Evolutionary conservation across 1,139 yeast species (phyloP), one percentile per base, ranked within the genome.

Genomic region (Suhomyces bribrorum): DNA sequence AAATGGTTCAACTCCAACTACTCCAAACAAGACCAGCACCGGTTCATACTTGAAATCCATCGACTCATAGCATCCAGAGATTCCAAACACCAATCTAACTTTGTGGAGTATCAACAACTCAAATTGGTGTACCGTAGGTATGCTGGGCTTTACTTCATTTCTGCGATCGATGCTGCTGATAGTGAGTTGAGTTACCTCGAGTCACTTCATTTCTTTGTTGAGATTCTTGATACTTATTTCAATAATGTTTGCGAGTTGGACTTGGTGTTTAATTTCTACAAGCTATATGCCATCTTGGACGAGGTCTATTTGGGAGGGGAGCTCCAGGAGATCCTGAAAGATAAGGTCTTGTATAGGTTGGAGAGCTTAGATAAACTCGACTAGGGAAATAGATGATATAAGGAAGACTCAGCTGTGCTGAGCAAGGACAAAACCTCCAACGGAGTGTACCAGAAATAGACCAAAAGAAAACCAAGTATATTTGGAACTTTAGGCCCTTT

Each of bases 181-280:
- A 83, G 83, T 54, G 97, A 90, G 56, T 73, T 92, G 46, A 79
- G 83, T 40, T 86, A 85, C 56, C 68, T 92, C 40, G 96, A 92
- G 48, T 81, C 88, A 23, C 79, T 92, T 25, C 98, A 92, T 57
- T 69, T 90, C 40, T 79, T 92, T 49, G 97, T 92, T 17, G 97
- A 92, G 61, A 79, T 89, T 8, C 66, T 92, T 44, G 98, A 92
- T 58, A 73, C 82, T 5, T 88, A 85, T 59, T 92, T 92, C 55
- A 72, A 78, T 47, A 89, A 84, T 54, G 98, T 92, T n/a, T 90
- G 97, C 64, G 98, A 92, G 63, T 73, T 92, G 51, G 98, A 92
- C 59, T 74, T 87, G 42, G 89, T 87, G 15, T 86, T 86, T 64
- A 85, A 85, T 58, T 86, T 86, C 59, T 79, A 81, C 63, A 84